phyloP scores from a whole-genome alignment of 352 stramenopile species.

The Phytopythium vexans region DNA sequence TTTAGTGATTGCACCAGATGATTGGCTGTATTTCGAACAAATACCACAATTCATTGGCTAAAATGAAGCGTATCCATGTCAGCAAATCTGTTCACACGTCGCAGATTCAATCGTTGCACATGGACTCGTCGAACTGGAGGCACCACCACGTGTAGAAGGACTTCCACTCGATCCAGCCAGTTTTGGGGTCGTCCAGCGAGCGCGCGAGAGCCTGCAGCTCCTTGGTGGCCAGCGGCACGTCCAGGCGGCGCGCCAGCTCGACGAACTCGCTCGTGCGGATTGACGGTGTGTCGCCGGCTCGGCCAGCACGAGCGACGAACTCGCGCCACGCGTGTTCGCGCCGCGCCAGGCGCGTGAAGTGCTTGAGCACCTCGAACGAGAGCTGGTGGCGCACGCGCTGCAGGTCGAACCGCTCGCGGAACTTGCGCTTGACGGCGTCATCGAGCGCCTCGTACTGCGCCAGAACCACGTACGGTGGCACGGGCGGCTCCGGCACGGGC shows the following conservation, averaged over 20 bases:
- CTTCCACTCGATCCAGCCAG: constrained; percentile 53
- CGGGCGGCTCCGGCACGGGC: constrained; percentile 24
- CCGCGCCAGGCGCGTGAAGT: constrained; percentile 61
- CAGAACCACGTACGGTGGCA: constrained; percentile 54
- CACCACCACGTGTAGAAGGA: constrained; percentile 69
- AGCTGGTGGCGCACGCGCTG: constrained; percentile 59
- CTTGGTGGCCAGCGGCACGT: constrained; percentile 35
- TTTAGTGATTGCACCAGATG: too few relatives aligned
- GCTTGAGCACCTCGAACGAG: constrained; percentile 57
- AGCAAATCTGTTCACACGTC: neutral
- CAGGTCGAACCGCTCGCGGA: constrained; percentile 55
- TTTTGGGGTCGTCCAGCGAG: constrained; percentile 48
- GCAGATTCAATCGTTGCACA: neutral
- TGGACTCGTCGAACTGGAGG: constrained; percentile 25
- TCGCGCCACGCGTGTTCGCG: constrained; percentile 52
- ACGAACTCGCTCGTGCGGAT: constrained; percentile 30
- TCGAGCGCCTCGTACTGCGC: constrained; percentile 55
- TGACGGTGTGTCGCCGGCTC: neutral
- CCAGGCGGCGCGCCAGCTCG: constrained; percentile 31
- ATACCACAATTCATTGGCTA: too few relatives aligned
- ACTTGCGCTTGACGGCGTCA: constrained; percentile 39
- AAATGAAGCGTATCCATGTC: too few relatives aligned
- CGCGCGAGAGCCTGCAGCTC: constrained; percentile 39
- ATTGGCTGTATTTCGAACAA: too few relatives aligned
- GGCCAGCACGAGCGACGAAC: constrained; percentile 34